Evolutionary conservation across 768 basidiomycete genomes (phyloP), one percentile per base, ranked within the genome.

Genomic region (Chalciporus chontae): DNA sequence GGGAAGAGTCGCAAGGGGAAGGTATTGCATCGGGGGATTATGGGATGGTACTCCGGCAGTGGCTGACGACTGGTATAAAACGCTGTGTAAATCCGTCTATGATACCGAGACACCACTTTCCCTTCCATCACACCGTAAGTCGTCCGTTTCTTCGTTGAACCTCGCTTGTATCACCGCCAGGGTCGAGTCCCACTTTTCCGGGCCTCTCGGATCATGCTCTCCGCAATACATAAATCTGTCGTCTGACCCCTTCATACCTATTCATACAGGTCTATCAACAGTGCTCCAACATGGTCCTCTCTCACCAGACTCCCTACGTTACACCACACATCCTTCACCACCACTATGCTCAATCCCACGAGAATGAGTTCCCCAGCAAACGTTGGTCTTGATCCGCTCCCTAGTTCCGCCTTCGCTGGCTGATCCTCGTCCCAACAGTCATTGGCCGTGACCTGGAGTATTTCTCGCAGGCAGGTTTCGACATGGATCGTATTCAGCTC

Each of bases 381-480:
- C 74, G 87, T 88, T 71, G 56, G 82, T 74, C 4, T 7, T 21
- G 27, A n/a, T 48, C 24, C 26, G 29, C 19, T n/a, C 27, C 34
- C 23, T 48, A 15, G 8, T 45, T 37, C 40, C 27, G 44, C 55
- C 26, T 49, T 52, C 37, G 19, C 48, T 21, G 50, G 23, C 57
- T 51, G 50, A 54, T 42, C 11, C 17, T 40, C 37, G 31, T 47
- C 56, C 57, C 43, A 46, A 27, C 69, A 94, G 91, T 94, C 67
- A 86, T 95, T 62, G 93, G 91, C 62, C 84, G 80, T 60, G 94
- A 98, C 66, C 81, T 98, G 63, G 89, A 93, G 68, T 91, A 94
- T 74, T 96, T 96, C 82, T 98, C 95, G 34, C 89, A 96, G 70
- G 95, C 96, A 50, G 96, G 96, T 54, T 98, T 99, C 74, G 95